phyloP scores from a whole-genome alignment of 1,139 yeast genomes.

The Scheffersomyces stambukii region DNA sequence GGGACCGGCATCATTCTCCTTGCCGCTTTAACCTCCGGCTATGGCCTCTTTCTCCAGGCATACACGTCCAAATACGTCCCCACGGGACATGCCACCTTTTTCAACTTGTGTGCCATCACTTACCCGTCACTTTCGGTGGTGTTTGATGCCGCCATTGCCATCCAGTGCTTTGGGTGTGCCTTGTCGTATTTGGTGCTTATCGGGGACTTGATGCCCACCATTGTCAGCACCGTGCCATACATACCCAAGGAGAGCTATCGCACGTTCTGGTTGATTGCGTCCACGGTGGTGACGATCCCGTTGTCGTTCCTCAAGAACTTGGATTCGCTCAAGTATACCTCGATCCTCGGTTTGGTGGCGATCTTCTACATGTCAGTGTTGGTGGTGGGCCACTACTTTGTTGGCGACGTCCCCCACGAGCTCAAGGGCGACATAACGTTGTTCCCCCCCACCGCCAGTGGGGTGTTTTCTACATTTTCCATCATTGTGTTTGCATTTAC shows the following conservation, averaged over 20 bases:
- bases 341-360: conserved; percentile 38
- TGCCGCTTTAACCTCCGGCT: conserved; percentile 77
- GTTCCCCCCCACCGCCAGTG: conserved; percentile 55
- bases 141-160: conserved; percentile 83
- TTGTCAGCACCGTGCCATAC: conserved; percentile 22
- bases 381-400: conserved; percentile 31
- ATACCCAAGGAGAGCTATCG: conserved; percentile 19
- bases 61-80: conserved; percentile 67
- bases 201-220: conserved; percentile 45
- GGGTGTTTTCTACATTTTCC: conserved; percentile 58
- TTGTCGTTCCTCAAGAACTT: conserved; percentile 40
- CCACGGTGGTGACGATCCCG: conserved; percentile 35
- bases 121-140: conserved; percentile 79
- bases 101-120: conserved; percentile 75
- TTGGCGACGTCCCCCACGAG: conserved; percentile 41
- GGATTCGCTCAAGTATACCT: conserved; percentile 43
- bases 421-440: conserved; percentile 56
- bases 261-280: conserved; percentile 36
- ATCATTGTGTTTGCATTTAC: conserved; percentile 48
- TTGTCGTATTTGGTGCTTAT: conserved; percentile 42
- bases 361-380: conserved; percentile 36
- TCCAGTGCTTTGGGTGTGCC: conserved; percentile 65
- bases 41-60: conserved; percentile 79
- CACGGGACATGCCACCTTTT: conserved; percentile 77
- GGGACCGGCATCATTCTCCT: conserved; percentile 63